A percentile compares a stretch with the other conserved stretches of the same genome.
Evolutionary conservation across 2,329 filamentous ascomycete species (phyloP).

Genomic region (Aspergillaceae sp.): DNA sequence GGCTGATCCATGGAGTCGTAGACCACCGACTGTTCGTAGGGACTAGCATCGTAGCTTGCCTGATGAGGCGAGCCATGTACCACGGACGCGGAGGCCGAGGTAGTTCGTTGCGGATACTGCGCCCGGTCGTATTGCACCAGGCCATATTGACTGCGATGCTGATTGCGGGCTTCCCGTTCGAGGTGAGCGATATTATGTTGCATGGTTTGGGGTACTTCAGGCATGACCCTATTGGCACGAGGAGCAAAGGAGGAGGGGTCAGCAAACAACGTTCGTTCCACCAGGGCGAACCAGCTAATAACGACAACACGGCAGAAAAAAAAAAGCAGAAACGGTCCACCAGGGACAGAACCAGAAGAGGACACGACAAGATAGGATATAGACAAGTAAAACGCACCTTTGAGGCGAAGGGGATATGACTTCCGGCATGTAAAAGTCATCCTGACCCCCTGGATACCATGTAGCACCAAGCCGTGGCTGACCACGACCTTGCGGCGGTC

Average conservation of each 20-base stretch:
- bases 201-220: conserved; percentile 93
- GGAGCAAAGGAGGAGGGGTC: too few relatives aligned
- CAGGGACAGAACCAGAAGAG: too few relatives aligned
- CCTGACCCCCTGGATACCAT: conserved; percentile 58
- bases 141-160: conserved; percentile 37
- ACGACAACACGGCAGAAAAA: conserved; percentile 7
- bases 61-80: conserved; percentile 20
- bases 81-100: conserved; percentile 18
- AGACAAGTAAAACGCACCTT: conserved; percentile 42
- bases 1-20: conserved; percentile 50
- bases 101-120: conserved; percentile 30
- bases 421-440: conserved; percentile 63
- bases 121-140: conserved; percentile 24
- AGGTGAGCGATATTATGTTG: conserved; percentile 87
- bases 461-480: conserved; percentile 49
- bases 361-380: too few relatives aligned
- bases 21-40: conserved; percentile 45
- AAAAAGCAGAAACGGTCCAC: conserved; percentile 1
- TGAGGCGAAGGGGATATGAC: conserved; percentile 62
- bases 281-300: conserved; percentile 14
- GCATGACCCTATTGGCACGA: conserved; percentile 61
- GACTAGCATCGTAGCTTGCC: conserved; percentile 30
- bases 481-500: conserved; percentile 30
- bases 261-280: conserved; percentile 4
- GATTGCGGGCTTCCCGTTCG: conserved; percentile 61